These are phyloP conservation scores for Streptanthus diversifolius DNA, from an alignment of 345 rosid species.

Conservation along the genomic window DNA sequence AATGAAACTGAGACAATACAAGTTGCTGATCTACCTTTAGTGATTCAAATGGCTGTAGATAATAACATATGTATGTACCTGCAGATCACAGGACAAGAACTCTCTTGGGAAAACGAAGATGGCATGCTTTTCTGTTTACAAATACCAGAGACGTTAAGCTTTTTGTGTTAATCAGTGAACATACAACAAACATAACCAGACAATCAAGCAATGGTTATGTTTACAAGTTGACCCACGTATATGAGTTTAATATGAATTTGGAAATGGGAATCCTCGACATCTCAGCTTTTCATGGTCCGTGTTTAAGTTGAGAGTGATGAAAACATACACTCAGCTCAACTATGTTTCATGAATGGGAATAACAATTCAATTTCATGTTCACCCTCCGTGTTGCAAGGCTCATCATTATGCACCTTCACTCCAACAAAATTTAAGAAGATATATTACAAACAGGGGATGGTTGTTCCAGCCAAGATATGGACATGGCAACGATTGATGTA, in stretches of 20 bases:
- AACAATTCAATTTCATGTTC: slow-evolving; percentile 75
- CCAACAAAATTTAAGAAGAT: neutral
- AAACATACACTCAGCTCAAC: slow-evolving; percentile 48
- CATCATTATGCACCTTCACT: slow-evolving; percentile 55
- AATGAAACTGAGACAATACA: neutral
- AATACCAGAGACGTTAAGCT: slow-evolving; percentile 1
- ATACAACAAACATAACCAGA: neutral
- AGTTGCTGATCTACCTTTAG: slow-evolving; percentile 52
- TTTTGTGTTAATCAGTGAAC: neutral
- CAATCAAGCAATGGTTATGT: neutral
- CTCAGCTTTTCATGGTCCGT: slow-evolving; percentile 31
- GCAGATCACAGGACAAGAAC: slow-evolving; percentile 81
- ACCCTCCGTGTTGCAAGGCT: slow-evolving; percentile 49
- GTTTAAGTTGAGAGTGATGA: slow-evolving; percentile 40
- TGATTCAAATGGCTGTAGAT: slow-evolving; percentile 68
- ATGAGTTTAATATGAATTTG: slow-evolving; percentile 39
- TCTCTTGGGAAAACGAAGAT: slow-evolving; percentile 68
- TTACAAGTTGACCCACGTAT: slow-evolving; percentile 48
- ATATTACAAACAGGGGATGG: neutral
- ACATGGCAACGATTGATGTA: neutral
- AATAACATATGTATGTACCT: slow-evolving; percentile 62
- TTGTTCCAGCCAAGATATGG: neutral
- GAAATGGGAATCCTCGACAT: slow-evolving; percentile 38
- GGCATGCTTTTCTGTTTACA: slow-evolving; percentile 53
- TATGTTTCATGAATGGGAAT: slow-evolving; percentile 64